These are phyloP conservation scores for Butyriboletus loyo DNA, from an alignment of 768 basidiomycete genomes.

Conservation along the genomic window DNA sequence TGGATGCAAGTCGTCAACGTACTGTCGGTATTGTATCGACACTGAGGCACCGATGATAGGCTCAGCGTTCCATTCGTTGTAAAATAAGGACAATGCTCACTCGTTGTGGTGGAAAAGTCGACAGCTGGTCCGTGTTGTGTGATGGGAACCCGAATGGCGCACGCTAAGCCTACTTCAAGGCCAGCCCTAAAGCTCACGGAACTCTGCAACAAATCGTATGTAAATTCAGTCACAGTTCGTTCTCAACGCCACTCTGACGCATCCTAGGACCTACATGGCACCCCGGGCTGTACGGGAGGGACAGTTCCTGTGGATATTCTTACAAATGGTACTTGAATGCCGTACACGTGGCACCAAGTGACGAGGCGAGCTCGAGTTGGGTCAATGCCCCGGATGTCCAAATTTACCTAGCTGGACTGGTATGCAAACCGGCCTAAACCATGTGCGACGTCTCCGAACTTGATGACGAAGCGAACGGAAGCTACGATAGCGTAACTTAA, in stretches of 20 bases:
- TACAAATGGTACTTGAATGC: constrained; percentile 10
- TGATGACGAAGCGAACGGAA: constrained; percentile 7
- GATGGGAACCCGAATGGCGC: background rate
- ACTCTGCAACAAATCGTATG: constrained; percentile 4
- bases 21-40: constrained; percentile 31
- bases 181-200: constrained; percentile 30
- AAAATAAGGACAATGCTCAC: constrained; percentile 16
- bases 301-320: constrained; percentile 23
- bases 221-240: background rate
- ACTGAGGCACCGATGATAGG: constrained; percentile 7
- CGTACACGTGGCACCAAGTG: constrained; percentile 8
- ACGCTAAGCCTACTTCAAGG: background rate
- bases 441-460: background rate
- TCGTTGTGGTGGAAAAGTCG: constrained; percentile 6
- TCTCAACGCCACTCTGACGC: constrained; percentile 12
- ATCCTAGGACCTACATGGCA: too few relatives aligned
- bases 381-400: background rate
- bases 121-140: background rate
- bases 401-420: background rate
- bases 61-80: background rate
- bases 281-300: background rate
- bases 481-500: background rate
- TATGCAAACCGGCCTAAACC: constrained; percentile 12
- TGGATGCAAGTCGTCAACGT: constrained; percentile 12
- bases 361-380: background rate